Conservation (phyloP, 2,329 filamentous ascomycete genomes). For the Monosporascus sp. region DNA sequence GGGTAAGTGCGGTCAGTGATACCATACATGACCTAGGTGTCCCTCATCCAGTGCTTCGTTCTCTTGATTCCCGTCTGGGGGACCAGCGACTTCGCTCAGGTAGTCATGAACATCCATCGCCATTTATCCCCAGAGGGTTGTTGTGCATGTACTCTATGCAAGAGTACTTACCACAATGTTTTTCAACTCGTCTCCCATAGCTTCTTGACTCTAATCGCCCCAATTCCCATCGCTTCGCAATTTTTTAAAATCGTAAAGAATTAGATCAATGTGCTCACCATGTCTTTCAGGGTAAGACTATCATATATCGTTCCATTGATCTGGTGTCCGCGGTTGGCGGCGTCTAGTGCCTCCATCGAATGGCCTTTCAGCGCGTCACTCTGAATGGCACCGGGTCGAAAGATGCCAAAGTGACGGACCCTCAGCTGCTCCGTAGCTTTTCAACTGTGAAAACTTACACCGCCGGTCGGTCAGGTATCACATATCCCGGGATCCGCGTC, state of each 20-base stretch:
- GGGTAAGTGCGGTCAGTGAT: too few relatives aligned
- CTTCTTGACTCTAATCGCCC: too few relatives aligned
- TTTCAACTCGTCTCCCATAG: too few relatives aligned
- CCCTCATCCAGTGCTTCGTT: too few relatives aligned
- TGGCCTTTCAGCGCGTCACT: slow-evolving; percentile 17
- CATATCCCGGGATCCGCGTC: slow-evolving; percentile 71
- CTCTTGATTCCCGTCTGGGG: too few relatives aligned
- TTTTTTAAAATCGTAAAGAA: neutral
- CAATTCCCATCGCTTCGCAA: too few relatives aligned
- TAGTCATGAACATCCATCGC: too few relatives aligned
- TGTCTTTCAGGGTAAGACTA: slow-evolving; percentile 11
- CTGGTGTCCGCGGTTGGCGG: slow-evolving; percentile 16
- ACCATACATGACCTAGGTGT: too few relatives aligned
- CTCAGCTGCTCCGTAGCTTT: slow-evolving; percentile 72
- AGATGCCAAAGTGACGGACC: slow-evolving; percentile 58
- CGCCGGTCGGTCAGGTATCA: slow-evolving; percentile 57
- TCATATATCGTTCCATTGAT: slow-evolving; percentile 9
- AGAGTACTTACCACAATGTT: too few relatives aligned
- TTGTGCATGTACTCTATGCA: too few relatives aligned
- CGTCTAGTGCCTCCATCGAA: slow-evolving; percentile 16
- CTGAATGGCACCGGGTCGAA: slow-evolving; percentile 14
- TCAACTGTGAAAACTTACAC: slow-evolving; percentile 66
- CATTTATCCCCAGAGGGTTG: too few relatives aligned
- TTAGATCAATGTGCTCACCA: slow-evolving; percentile 17
- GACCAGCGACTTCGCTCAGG: too few relatives aligned